Evolutionary conservation across 2,329 filamentous ascomycete species (phyloP).

Genomic region (Nigrospora osmanthi): DNA sequence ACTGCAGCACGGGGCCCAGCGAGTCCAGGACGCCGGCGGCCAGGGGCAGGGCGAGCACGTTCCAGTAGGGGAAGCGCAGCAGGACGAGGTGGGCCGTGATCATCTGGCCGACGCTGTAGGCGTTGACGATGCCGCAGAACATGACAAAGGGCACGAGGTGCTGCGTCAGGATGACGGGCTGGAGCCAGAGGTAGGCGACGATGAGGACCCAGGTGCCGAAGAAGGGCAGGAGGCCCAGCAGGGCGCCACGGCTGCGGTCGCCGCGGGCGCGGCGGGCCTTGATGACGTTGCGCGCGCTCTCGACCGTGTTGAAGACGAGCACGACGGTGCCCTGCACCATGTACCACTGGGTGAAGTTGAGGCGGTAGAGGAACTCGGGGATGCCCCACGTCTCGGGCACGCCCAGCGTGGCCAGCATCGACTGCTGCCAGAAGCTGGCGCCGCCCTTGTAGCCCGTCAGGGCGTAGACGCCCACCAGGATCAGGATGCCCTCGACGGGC

Average conservation of each 20-base stretch:
- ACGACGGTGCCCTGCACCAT: constrained; percentile 79
- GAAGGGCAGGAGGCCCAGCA: constrained; percentile 79
- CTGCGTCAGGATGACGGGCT: constrained; percentile 72
- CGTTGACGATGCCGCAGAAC: constrained; percentile 84
- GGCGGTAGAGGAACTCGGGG: constrained; percentile 63
- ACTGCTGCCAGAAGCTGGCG: constrained; percentile 86
- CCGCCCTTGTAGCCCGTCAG: constrained; percentile 81
- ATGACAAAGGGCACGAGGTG: constrained; percentile 86
- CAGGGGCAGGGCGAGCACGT: constrained; percentile 74
- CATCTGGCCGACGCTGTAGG: constrained; percentile 91
- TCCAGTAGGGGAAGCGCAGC: constrained; percentile 81
- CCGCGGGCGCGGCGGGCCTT: constrained; percentile 66
- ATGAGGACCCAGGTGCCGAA: constrained; percentile 71
- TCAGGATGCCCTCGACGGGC: constrained; percentile 88
- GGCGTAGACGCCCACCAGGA: constrained; percentile 72
- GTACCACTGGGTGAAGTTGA: constrained; percentile 89
- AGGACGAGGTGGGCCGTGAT: constrained; percentile 91
- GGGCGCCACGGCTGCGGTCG: constrained; percentile 63
- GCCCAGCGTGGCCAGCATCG: constrained; percentile 65
- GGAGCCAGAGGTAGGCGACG: constrained; percentile 71
- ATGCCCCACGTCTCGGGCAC: constrained; percentile 57
- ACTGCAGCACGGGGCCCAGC: constrained; percentile 60
- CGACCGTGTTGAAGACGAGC: constrained; percentile 75
- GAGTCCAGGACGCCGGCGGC: constrained; percentile 72
- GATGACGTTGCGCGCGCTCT: constrained; percentile 78